Evolutionary conservation across 257 asterid genomes (phyloP).

Genomic region (Lycium ferocissimum): DNA sequence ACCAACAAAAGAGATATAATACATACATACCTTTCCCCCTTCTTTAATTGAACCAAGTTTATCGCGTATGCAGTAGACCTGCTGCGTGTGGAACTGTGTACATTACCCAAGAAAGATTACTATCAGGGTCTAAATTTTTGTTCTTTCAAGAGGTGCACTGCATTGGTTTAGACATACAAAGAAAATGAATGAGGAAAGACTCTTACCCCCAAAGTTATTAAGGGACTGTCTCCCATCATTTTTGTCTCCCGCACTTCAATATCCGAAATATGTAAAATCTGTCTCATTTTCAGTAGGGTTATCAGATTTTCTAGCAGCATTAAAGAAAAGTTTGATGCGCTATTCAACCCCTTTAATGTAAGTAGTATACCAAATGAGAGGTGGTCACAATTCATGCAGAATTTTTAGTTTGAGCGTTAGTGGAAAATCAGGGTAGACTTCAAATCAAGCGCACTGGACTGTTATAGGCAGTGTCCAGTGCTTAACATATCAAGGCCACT

Average conservation of each 20-base stretch:
- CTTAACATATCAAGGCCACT: not conserved
- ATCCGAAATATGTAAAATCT: slow-evolving; percentile 90
- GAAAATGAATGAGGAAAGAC: not conserved
- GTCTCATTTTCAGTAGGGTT: slow-evolving; percentile 29
- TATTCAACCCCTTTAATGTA: too few relatives aligned
- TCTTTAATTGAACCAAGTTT: slow-evolving; percentile 71
- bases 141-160: not conserved
- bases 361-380: not conserved
- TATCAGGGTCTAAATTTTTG: slow-evolving; percentile 29
- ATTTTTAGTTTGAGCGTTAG: too few relatives aligned
- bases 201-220: slow-evolving; percentile 73
- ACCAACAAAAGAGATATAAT: not conserved
- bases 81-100: slow-evolving; percentile 88
- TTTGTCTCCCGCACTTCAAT: slow-evolving; percentile 85
- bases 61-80: slow-evolving; percentile 84
- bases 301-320: too few relatives aligned
- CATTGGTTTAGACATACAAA: not conserved
- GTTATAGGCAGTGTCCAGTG: not conserved
- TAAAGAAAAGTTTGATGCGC: not conserved
- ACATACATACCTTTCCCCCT: slow-evolving; percentile 78
- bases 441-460: not conserved
- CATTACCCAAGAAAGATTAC: slow-evolving; percentile 29
- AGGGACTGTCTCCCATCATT: slow-evolving; percentile 93
- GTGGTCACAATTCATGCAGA: too few relatives aligned
- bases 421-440: too few relatives aligned